Evolutionary conservation across 208 protist species (phyloP), one percentile per base, ranked within the genome.

Genomic region (Naegleria lovaniensis): DNA sequence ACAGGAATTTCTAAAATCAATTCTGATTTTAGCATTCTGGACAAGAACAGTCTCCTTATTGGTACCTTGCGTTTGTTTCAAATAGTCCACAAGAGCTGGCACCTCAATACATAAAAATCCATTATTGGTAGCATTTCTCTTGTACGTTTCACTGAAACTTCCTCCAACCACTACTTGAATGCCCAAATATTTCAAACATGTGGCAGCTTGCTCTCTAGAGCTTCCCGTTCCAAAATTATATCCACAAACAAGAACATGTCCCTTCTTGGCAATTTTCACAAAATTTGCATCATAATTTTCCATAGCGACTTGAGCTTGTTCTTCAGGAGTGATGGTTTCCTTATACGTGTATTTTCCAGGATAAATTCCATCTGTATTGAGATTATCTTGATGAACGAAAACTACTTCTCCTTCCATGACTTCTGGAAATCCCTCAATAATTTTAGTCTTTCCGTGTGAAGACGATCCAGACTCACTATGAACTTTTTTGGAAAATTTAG

Each of bases 211-310:
- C 43, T 96, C 94, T n/a, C 94, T 84, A 5, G 93, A 95, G n/a
- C 83, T 92, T n/a, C 95, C 95, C 13, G 93, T 94, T 43, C 95
- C 95, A 94, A 96, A 96, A 91, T 96, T 96, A 90, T 91, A 95
- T 19, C 95, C 94, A 90, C 89, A 7, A 22, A 92, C 89, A 25
- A 92, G 39, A 75, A 92, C n/a, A 39, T 92, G 89, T 25, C 79
- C 83, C 16, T 76, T 52, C 13, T 40, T n/a, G 33, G 89, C 90
- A 58, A 92, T 85, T 16, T 58, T 38, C 0, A 33, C n/a, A 83
- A 95, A 94, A 1, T 86, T n/a, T 19, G 85, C 11, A 87, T 95
- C 93, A 85, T 95, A 95, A 83, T 95, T 95, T 89, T 95, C 93
- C 93, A 95, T 95, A 15, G 89, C 92, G 0, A 94, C 92, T 90